Conservation (phyloP, 306 rosid genomes). For the Sindora glabra region DNA sequence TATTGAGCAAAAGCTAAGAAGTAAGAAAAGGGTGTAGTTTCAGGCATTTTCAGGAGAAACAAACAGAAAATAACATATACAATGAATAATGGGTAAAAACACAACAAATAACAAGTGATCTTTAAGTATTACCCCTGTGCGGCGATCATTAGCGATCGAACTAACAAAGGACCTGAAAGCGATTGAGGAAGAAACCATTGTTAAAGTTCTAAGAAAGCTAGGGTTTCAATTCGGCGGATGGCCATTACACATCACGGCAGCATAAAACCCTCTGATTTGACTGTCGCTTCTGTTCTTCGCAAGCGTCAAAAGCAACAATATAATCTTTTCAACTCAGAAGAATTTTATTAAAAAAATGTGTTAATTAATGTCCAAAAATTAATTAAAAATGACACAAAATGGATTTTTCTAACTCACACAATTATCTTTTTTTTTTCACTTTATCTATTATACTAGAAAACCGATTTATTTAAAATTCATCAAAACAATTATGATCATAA, state of each 20-base stretch:
- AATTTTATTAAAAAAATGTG: no score
- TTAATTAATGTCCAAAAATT: no score
- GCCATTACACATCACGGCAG: neutral
- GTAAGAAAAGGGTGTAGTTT: neutral
- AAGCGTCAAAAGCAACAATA: no score
- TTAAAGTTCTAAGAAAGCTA: conserved; percentile 9
- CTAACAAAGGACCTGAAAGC: conserved; percentile 13
- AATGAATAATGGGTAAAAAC: neutral
- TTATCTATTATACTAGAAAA: no score
- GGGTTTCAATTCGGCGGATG: neutral
- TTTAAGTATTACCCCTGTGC: conserved; percentile 20
- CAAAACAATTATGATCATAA: no score
- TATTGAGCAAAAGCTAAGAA: neutral
- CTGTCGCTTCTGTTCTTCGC: no score
- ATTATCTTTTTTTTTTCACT: no score
- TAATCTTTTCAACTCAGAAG: no score
- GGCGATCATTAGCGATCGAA: conserved; percentile 16
- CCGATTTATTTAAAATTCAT: no score
- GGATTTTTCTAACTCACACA: no score
- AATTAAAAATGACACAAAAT: no score
- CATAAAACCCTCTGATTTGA: no score
- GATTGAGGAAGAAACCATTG: conserved; percentile 31
- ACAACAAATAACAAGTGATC: neutral
- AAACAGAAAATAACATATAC: neutral
- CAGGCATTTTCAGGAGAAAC: neutral